Conservation (phyloP, 2,329 filamentous ascomycete genomes). For the Byssothecium circinans region DNA sequence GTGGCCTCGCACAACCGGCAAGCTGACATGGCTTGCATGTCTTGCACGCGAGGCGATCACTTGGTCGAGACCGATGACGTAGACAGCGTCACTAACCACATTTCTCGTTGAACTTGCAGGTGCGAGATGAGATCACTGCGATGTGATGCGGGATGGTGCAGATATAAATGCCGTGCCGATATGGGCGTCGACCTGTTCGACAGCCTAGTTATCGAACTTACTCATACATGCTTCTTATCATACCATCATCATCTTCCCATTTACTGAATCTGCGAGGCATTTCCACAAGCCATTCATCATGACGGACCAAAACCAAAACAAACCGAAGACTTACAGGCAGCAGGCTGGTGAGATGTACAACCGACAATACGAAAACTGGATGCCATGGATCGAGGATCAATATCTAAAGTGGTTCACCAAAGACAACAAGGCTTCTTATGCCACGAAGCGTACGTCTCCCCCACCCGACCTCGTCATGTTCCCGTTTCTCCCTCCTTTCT, state of each 20-base stretch:
- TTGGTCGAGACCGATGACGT: constrained; percentile 23
- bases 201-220: not conserved
- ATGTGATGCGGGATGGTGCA: not conserved
- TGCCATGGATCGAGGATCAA: constrained; percentile 75
- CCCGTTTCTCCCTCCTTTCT: not conserved
- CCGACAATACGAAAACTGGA: constrained; percentile 72
- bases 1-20: not conserved
- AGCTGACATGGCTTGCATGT: not conserved
- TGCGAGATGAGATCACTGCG: constrained; percentile 8
- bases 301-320: constrained; percentile 10
- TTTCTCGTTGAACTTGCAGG: constrained; percentile 5
- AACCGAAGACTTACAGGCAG: constrained; percentile 35
- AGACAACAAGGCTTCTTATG: constrained; percentile 75
- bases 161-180: not conserved
- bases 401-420: constrained; percentile 74
- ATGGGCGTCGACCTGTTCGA: not conserved
- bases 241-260: not conserved
- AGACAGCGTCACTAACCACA: constrained; percentile 15
- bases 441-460: constrained; percentile 61
- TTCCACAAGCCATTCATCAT: constrained; percentile 3
- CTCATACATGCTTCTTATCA: too few species aligned
- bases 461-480: not conserved
- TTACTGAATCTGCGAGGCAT: not conserved
- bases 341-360: constrained; percentile 60
- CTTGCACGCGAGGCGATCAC: constrained; percentile 22